These are phyloP conservation scores for Graphium sp. DNA, from an alignment of 2,329 filamentous ascomycete species.

Conservation along the genomic window DNA sequence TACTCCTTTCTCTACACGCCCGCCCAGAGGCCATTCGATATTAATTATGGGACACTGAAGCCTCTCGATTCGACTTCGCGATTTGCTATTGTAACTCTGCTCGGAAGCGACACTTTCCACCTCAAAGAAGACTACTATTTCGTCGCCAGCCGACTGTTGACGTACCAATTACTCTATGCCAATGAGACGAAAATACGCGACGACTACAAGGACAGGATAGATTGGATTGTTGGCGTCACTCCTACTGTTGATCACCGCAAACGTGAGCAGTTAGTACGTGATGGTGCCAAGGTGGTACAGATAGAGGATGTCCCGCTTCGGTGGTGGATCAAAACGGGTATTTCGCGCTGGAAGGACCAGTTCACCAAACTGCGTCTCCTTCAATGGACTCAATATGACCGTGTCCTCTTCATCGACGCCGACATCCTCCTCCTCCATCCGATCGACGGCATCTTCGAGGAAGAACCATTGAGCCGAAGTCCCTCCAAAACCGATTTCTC, in stretches of 20 bases:
- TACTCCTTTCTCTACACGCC: not conserved
- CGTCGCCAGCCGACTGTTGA: slow-evolving; percentile 16
- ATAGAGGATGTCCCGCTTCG: slow-evolving; percentile 10
- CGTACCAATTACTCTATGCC: slow-evolving; percentile 22
- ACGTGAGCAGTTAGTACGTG: slow-evolving; percentile 13
- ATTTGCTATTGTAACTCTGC: slow-evolving; percentile 19
- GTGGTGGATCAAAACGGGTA: slow-evolving; percentile 17
- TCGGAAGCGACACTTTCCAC: slow-evolving; percentile 12
- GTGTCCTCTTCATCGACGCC: slow-evolving; percentile 23
- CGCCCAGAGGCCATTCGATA: not conserved
- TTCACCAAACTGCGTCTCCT: slow-evolving; percentile 24
- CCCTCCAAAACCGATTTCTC: slow-evolving; percentile 6
- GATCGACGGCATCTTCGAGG: slow-evolving; percentile 20
- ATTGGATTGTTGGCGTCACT: slow-evolving; percentile 19
- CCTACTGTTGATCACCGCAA: slow-evolving; percentile 13
- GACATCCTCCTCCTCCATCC: slow-evolving; percentile 18
- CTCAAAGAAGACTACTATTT: slow-evolving; percentile 19
- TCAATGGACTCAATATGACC: slow-evolving; percentile 19
- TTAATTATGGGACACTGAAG: not conserved
- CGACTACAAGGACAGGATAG: slow-evolving; percentile 9
- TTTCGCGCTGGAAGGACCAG: slow-evolving; percentile 21
- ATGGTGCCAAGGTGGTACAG: slow-evolving; percentile 20
- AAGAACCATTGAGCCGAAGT: slow-evolving; percentile 9
- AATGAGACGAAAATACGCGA: slow-evolving; percentile 13
- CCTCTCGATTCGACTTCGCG: slow-evolving; percentile 2